Evolutionary conservation across 805 yeast genomes (phyloP).

Genomic region (Brettanomyces sp.): DNA sequence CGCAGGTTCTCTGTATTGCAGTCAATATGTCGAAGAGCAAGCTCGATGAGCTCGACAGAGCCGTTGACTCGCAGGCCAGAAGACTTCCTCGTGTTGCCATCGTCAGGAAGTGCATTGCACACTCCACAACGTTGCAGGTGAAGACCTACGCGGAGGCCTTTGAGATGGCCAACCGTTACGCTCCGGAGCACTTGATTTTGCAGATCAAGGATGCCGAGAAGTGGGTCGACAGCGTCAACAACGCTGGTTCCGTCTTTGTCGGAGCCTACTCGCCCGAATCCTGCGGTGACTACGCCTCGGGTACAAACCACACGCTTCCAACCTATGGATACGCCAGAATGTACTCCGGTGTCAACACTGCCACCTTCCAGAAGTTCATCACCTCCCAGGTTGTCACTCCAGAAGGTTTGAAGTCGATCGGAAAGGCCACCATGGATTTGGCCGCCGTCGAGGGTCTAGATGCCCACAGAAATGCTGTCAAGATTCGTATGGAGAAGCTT

Average conservation of each 20-base stretch:
- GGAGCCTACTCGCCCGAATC: constrained; percentile 96
- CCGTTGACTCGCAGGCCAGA: constrained; percentile 76
- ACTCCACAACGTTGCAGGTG: constrained; percentile 75
- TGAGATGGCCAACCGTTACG: constrained; percentile 79
- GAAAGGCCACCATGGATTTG: constrained; percentile 92
- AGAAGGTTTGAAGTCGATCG: constrained; percentile 78
- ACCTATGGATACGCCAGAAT: constrained; percentile 97
- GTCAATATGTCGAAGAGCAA: constrained; percentile 56
- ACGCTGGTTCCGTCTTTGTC: constrained; percentile 95
- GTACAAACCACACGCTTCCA: constrained; percentile 97
- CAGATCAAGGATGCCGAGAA: constrained; percentile 74
- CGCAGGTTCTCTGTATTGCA: constrained; percentile 90
- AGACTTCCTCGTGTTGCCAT: constrained; percentile 87
- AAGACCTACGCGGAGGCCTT: constrained; percentile 71
- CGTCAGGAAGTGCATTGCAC: constrained; percentile 84
- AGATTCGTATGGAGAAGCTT: constrained; percentile 80
- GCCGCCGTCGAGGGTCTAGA: constrained; percentile 96
- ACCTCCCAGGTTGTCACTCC: constrained; percentile 87
- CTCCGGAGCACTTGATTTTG: constrained; percentile 95
- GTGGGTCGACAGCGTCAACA: constrained; percentile 65
- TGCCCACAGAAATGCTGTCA: constrained; percentile 95
- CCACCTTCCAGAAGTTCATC: constrained; percentile 89
- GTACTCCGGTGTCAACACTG: constrained; percentile 95
- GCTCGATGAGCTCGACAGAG: constrained; percentile 63
- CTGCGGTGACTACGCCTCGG: constrained; percentile 96